These are phyloP conservation scores for Podosphaera leucotricha DNA, from an alignment of 2,329 filamentous ascomycete genomes.

Conservation along the genomic window DNA sequence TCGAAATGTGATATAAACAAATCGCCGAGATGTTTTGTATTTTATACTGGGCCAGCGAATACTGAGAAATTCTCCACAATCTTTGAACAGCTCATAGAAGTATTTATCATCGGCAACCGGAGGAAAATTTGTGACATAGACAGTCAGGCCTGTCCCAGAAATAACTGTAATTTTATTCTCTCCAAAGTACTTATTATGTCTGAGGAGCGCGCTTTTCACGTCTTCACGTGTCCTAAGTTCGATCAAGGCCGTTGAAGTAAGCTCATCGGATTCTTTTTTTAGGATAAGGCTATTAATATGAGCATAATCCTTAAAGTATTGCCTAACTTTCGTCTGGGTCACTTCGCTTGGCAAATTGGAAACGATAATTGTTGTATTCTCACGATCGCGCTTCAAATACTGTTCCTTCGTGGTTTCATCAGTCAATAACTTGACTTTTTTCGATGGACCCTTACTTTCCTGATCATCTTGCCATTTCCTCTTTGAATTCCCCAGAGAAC, in stretches of 20 bases:
- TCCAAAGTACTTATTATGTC: slow-evolving; percentile 58
- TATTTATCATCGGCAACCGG: slow-evolving; percentile 48
- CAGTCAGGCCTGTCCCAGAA: slow-evolving; percentile 52
- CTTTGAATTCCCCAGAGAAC: slow-evolving; percentile 24
- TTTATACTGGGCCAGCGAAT: slow-evolving; percentile 82
- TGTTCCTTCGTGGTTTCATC: slow-evolving; percentile 17
- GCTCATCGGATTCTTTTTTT: slow-evolving; percentile 33
- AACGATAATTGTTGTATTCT: slow-evolving; percentile 69
- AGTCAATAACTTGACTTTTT: slow-evolving; percentile 34
- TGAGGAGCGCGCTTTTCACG: slow-evolving; percentile 54
- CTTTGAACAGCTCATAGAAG: slow-evolving; percentile 42
- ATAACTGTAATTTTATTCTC: slow-evolving; percentile 50
- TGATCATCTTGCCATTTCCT: slow-evolving; percentile 46
- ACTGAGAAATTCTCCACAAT: slow-evolving; percentile 61
- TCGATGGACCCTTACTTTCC: slow-evolving; percentile 29
- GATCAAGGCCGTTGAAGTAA: slow-evolving; percentile 47
- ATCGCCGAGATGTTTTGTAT: slow-evolving; percentile 67
- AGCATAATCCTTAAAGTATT: slow-evolving; percentile 84
- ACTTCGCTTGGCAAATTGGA: slow-evolving; percentile 49
- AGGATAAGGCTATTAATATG: slow-evolving; percentile 57
- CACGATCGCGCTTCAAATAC: slow-evolving; percentile 54
- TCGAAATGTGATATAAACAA: slow-evolving; percentile 87
- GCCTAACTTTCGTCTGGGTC: slow-evolving; percentile 48
- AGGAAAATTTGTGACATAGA: slow-evolving; percentile 84
- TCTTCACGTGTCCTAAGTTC: slow-evolving; percentile 71